These are phyloP conservation scores for Gracilaria vermiculophylla DNA, from an alignment of 23 red algal species.

Conservation along the genomic window DNA sequence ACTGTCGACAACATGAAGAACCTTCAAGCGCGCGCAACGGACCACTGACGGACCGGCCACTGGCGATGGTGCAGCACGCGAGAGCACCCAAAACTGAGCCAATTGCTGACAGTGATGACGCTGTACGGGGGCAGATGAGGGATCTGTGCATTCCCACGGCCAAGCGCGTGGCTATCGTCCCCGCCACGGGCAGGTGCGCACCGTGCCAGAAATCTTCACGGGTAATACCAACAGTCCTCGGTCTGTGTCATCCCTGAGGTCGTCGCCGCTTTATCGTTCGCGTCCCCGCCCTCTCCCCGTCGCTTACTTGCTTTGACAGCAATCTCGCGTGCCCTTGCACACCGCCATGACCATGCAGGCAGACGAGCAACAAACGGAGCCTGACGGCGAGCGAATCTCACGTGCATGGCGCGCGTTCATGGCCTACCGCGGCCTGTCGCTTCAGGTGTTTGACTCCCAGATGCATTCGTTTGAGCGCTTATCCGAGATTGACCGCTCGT, in stretches of 20 bases:
- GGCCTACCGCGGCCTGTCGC: constrained; percentile 53
- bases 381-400: constrained; percentile 46
- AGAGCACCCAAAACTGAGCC: too few relatives aligned
- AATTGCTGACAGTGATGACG: too few relatives aligned
- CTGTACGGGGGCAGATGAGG: too few relatives aligned
- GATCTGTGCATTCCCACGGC: too few relatives aligned
- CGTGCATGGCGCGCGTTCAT: constrained; percentile 58
- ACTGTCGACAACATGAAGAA: too few relatives aligned
- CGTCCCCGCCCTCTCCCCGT: neutral
- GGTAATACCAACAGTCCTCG: neutral
- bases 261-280: too few relatives aligned
- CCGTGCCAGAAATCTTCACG: neutral
- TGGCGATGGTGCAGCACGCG: too few relatives aligned
- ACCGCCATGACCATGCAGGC: neutral
- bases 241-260: neutral
- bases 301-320: neutral
- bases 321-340: neutral
- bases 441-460: constrained; percentile 65
- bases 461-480: constrained; percentile 35
- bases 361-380: constrained; percentile 13
- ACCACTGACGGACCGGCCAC: too few relatives aligned
- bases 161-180: too few relatives aligned
- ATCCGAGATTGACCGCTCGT: constrained; percentile 2
- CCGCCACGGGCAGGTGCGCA: too few relatives aligned
- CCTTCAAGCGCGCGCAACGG: too few relatives aligned